Evolutionary conservation across 2,329 filamentous ascomycete genomes (phyloP).

Genomic region (Colletotrichum australisinense): DNA sequence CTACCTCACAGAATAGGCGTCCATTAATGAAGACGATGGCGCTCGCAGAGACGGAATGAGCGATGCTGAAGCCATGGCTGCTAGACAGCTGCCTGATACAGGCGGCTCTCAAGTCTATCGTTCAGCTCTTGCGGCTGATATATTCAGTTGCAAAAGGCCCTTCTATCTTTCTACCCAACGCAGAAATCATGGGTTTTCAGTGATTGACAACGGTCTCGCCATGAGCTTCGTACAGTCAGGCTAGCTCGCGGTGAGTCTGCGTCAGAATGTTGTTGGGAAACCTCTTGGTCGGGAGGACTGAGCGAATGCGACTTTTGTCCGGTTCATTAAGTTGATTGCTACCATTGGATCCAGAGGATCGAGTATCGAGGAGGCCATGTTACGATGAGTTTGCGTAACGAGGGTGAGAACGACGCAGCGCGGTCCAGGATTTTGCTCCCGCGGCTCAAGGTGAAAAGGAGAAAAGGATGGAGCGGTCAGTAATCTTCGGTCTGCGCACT

Average conservation of each 20-base stretch:
- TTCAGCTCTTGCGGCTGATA: not conserved
- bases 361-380: not conserved
- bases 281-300: not conserved
- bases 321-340: not conserved
- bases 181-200: not conserved
- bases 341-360: not conserved
- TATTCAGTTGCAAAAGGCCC: not conserved
- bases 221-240: not conserved
- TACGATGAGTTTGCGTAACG: too few species aligned
- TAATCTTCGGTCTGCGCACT: too few species aligned
- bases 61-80: constrained; percentile 44
- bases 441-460: not conserved
- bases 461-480: too few species aligned
- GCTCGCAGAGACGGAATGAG: constrained; percentile 42
- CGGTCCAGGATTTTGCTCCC: too few species aligned
- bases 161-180: too few species aligned
- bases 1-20: not conserved
- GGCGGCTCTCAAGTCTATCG: constrained; percentile 23
- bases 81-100: constrained; percentile 40
- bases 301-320: not conserved
- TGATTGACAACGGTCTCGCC: not conserved
- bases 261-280: not conserved
- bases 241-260: not conserved
- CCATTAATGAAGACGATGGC: constrained; percentile 15
- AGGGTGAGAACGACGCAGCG: not conserved